phyloP scores from a whole-genome alignment of 2,329 filamentous ascomycete species.

The Pezicula carpinea region DNA sequence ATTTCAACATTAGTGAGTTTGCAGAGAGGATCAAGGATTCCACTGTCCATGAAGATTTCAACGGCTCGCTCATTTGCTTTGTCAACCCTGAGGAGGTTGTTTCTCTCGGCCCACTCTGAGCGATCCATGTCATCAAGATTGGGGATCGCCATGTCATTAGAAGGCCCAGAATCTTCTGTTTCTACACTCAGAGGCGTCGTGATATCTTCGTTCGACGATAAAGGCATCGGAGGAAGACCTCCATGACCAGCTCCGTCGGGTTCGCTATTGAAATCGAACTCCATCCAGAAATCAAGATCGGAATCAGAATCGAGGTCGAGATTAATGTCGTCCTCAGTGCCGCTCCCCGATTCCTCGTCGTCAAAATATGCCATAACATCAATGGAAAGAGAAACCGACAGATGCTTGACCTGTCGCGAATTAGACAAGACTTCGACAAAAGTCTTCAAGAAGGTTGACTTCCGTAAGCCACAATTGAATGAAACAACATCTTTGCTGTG shows the following conservation, averaged over 20 bases:
- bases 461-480: constrained; percentile 4
- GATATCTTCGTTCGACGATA: background rate
- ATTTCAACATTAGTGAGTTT: constrained; percentile 9
- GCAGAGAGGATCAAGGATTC: constrained; percentile 6
- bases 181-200: too few species aligned
- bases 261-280: background rate
- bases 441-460: constrained; percentile 9
- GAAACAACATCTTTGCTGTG: background rate
- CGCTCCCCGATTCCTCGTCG: constrained; percentile 3
- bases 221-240: background rate
- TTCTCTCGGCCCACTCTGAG: background rate
- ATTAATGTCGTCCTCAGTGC: constrained; percentile 3
- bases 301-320: background rate
- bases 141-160: too few species aligned
- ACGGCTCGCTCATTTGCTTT: constrained; percentile 10
- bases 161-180: too few species aligned
- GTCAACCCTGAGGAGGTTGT: background rate
- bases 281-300: background rate
- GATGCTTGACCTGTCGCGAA: constrained; percentile 3
- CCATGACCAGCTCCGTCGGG: background rate
- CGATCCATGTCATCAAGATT: background rate
- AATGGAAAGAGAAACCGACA: constrained; percentile 11
- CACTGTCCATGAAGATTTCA: constrained; percentile 14
- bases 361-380: constrained; percentile 10
- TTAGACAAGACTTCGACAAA: constrained; percentile 13